Base-by-base conservation (phyloP, 768 basidiomycete species). In the Fomitopsis serialis region DNA sequence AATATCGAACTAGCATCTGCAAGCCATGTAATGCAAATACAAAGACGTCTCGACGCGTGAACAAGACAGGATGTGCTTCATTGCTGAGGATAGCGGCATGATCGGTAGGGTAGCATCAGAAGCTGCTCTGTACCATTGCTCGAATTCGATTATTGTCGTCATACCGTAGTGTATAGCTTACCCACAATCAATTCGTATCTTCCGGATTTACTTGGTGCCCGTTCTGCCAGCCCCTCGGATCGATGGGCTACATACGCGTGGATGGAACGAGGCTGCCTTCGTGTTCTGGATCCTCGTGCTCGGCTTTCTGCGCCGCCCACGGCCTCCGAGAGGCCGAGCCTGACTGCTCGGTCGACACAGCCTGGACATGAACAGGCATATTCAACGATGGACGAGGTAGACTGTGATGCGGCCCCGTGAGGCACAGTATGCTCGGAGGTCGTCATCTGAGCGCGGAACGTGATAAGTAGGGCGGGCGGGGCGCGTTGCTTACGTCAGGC, bases 231-330 rank as follows among this genome's bases (percentile, higher is more conserved):
- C n/a, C n/a, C 36, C 19, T 48, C 50, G 42, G 27, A 51, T 51
- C 42, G 50, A 51, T 51, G 50, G 42, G 24, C 2, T 22, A n/a
- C n/a, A n/a, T 32, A 42, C 50, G 42, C 50, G 40, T 51, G 50
- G 37, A 17, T 27, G 50, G 37, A 51, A 51, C 50, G 50, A 51
- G 50, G 50, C 50, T 9, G 25, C 40, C 50, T 51, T 42, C 50
- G 21, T 48, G 22, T 48, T 50, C 48, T 42, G 24, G 42, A 25
- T 7, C 17, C 23, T 29, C 27, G 2, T 15, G 15, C 42, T 12
- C 21, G 50, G 9, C 50, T 19, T 4, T 9, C 24, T 45, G 29
- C 29, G 29, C 29, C 29, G 29, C 29, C 29, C 29, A 32, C 29
- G 29, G 29, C 11, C 29, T 32, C 29, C 29, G 29, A 11, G 11